Base-by-base conservation (phyloP, 2,329 filamentous ascomycete species). In the Neoarthrinium moseri region DNA sequence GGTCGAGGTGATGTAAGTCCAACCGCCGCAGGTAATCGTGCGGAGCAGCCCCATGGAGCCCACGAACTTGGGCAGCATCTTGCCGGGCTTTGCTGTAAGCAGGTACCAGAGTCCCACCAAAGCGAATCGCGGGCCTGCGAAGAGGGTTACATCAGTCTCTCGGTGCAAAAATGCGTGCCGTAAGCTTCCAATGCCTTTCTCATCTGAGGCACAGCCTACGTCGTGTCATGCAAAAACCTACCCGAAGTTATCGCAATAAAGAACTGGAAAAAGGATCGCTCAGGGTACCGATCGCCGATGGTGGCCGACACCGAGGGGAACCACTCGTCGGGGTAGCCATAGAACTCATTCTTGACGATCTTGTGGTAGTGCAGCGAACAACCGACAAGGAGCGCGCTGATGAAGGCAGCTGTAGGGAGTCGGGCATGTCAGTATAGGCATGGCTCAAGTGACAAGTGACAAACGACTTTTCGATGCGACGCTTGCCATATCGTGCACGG, bases 1-100 rank as follows among this genome's bases (percentile, higher is more conserved):
- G 34, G 94, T 99, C 51, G 94, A 97, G 21, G 94, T 99, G 51
- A 99, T 84, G 68, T 97, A 99, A 43, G 94, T 96, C 92, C 94
- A 99, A 48, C 94, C 94, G 57, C 92, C 94, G 62, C 94, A 99
- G 4, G 91, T 96, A 48, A 97, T 71, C 8, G 92, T 96, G 58
- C 94, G 84, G 61, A 97, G 86, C 43, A 96, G 56, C 46, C 94
- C 94, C 57, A 89, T 84, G 32, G 79, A 78, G 36, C 86, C 86
- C 50, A 97, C 78, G 51, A 94, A 84, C 63, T 89, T 91, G 15
- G 95, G 90, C 13, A 96, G 79, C 22, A 76, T 80, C 46, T 82
- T 81, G 61, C 87, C 86, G 4, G 88, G 84, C 56, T 82, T 83
- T 51, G 87, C 82, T 26, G 91, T 95, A 45, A 99, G 74, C 54